phyloP scores from a whole-genome alignment of 768 basidiomycete species.

The Tulasnella sp. region DNA sequence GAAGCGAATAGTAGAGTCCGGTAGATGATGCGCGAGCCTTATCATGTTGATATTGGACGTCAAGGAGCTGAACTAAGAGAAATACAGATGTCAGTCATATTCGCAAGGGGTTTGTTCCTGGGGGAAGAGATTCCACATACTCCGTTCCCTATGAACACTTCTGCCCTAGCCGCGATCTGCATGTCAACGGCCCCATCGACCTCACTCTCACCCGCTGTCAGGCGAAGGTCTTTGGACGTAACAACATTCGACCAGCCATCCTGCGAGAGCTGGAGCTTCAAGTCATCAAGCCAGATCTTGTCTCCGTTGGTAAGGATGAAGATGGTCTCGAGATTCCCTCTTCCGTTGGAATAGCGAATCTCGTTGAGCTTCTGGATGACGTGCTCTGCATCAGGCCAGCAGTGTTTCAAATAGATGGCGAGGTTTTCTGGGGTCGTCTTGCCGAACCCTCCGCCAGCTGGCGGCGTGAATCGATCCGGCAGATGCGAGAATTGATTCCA shows the following conservation, averaged over 20 bases:
- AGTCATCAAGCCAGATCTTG: slow-evolving; percentile 32
- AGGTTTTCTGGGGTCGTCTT: slow-evolving; percentile 27
- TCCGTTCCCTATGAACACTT: slow-evolving; percentile 52
- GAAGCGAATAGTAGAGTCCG: too few relatives aligned
- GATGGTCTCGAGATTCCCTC: slow-evolving; percentile 31
- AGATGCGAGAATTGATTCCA: slow-evolving; percentile 36
- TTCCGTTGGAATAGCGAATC: slow-evolving; percentile 23
- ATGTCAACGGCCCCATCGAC: slow-evolving; percentile 48
- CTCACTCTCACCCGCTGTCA: slow-evolving; percentile 37
- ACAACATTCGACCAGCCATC: slow-evolving; percentile 44
- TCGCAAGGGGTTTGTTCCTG: too few relatives aligned
- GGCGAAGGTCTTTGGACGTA: slow-evolving; percentile 31
- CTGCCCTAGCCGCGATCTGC: slow-evolving; percentile 45
- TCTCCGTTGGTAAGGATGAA: slow-evolving; percentile 44
- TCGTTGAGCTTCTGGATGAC: slow-evolving; percentile 31
- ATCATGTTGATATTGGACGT: too few relatives aligned
- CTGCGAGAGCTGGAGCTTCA: slow-evolving; percentile 29
- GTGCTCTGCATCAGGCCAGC: slow-evolving; percentile 34
- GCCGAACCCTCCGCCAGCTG: slow-evolving; percentile 22
- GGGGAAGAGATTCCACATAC: too few relatives aligned
- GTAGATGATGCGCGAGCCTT: too few relatives aligned
- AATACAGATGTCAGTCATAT: too few relatives aligned
- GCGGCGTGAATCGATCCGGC: slow-evolving; percentile 34
- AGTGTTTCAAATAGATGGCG: slow-evolving; percentile 33
- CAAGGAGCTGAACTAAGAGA: too few relatives aligned